These are phyloP conservation scores for Vitis riparia DNA, from an alignment of 164 flowering plant species.

Conservation along the genomic window DNA sequence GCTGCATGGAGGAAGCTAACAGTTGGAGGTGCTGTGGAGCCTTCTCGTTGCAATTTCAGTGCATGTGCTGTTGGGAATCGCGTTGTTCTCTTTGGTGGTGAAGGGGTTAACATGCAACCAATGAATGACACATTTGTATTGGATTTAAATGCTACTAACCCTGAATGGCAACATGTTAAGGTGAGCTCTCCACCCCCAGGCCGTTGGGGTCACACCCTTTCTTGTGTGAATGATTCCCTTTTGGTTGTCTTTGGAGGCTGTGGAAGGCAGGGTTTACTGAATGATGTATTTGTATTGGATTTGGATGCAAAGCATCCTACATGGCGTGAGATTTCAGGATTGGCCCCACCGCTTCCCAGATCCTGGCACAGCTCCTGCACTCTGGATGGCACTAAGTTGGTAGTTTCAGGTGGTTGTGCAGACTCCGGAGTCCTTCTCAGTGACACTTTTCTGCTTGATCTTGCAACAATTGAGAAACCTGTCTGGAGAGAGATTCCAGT, in stretches of 20 bases:
- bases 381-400: constrained; percentile 87
- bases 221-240: constrained; percentile 80
- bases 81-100: constrained; percentile 91
- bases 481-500: constrained; percentile 89
- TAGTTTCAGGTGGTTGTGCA: constrained; percentile 95
- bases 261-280: constrained; percentile 81
- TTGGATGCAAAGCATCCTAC: constrained; percentile 86
- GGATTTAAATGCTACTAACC: constrained; percentile 72
- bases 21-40: constrained; percentile 90
- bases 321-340: constrained; percentile 87
- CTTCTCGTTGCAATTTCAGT: constrained; percentile 89
- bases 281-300: constrained; percentile 86
- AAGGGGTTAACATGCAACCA: constrained; percentile 95
- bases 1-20: constrained; percentile 90
- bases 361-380: constrained; percentile 99
- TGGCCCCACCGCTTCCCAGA: constrained; percentile 87
- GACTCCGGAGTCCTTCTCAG: constrained; percentile 95
- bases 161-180: constrained; percentile 83
- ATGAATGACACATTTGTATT: constrained; percentile 94
- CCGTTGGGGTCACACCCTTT: constrained; percentile 92
- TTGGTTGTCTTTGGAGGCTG: constrained; percentile 93
- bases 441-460: constrained; percentile 84
- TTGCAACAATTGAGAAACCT: constrained; percentile 79
- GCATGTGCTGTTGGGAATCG: constrained; percentile 95
- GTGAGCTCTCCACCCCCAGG: constrained; percentile 98